Evolutionary conservation across 192 early-diverging fungal genomes (phyloP).

Genomic region (Physocladia obscura): DNA sequence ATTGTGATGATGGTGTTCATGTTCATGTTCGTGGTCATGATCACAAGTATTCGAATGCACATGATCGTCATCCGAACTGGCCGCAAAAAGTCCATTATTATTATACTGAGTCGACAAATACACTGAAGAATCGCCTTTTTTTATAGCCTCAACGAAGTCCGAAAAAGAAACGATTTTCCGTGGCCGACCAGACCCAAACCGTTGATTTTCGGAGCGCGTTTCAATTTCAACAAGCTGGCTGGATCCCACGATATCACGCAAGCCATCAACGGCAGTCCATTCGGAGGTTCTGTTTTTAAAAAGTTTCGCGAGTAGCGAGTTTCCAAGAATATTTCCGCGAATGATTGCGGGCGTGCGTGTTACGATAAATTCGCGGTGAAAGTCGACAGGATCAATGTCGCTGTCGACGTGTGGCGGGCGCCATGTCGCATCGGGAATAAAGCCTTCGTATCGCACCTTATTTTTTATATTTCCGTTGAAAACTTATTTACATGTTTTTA

Average conservation of each 20-base stretch:
- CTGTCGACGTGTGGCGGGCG: slow-evolving; percentile 24
- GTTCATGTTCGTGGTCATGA: neutral
- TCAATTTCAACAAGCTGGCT: neutral
- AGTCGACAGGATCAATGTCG: slow-evolving; percentile 31
- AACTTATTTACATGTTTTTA: no score
- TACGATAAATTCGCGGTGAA: slow-evolving; percentile 43
- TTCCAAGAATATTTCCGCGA: neutral
- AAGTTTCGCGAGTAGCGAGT: neutral
- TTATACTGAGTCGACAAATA: slow-evolving; percentile 44
- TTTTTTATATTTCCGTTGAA: no score
- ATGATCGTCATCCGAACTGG: neutral
- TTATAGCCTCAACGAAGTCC: slow-evolving; percentile 26
- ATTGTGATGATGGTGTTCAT: slow-evolving; percentile 7
- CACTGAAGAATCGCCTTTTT: slow-evolving; percentile 22
- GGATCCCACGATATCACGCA: neutral
- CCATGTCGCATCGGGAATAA: slow-evolving; percentile 44
- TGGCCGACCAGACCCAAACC: slow-evolving; percentile 27
- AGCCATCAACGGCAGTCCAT: neutral
- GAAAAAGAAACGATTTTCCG: slow-evolving; percentile 20
- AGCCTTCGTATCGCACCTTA: slow-evolving; percentile 43
- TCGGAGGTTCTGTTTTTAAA: no score
- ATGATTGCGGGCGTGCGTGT: slow-evolving; percentile 50
- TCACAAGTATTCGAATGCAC: neutral
- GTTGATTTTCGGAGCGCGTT: neutral
- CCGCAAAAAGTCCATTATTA: neutral